These are phyloP conservation scores for Ciborinia camelliae DNA, from an alignment of 2,329 filamentous ascomycete genomes.

Conservation along the genomic window DNA sequence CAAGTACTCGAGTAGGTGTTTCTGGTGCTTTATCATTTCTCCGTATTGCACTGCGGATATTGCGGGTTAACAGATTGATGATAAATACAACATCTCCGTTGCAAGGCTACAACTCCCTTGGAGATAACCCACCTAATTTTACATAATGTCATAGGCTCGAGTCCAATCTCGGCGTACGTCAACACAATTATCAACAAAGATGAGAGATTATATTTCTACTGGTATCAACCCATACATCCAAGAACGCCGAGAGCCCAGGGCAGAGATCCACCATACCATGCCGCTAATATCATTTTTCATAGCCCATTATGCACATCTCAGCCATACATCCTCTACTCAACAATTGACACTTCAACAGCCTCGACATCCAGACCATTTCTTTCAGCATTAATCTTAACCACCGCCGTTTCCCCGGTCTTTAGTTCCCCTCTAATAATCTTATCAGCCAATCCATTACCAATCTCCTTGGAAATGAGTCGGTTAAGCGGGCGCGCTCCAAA, in stretches of 20 bases:
- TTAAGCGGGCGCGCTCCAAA: conserved; percentile 91
- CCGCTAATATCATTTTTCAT: conserved; percentile 4
- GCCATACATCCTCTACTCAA: not conserved
- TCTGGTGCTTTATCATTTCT: conserved; percentile 9
- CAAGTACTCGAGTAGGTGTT: not conserved
- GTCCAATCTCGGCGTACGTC: not conserved
- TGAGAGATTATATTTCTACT: not conserved
- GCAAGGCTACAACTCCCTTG: not conserved
- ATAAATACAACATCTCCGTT: not conserved
- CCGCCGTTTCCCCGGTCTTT: conserved; percentile 69
- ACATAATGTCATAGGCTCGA: not conserved
- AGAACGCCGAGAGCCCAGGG: conserved; percentile 4
- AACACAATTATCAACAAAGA: not conserved
- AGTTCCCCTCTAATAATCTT: conserved; percentile 86
- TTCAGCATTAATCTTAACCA: conserved; percentile 64
- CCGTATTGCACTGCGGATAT: not conserved
- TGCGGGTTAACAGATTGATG: conserved; percentile 1
- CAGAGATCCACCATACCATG: conserved; percentile 13
- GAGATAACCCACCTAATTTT: not conserved
- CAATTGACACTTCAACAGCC: conserved; percentile 2
- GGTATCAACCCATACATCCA: not conserved
- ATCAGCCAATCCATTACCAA: conserved; percentile 84
- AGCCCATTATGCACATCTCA: not conserved
- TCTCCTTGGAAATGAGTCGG: conserved; percentile 82
- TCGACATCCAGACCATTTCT: conserved; percentile 54